Conservation (phyloP, 768 basidiomycete species). For the Pisolithus tinctorius region DNA sequence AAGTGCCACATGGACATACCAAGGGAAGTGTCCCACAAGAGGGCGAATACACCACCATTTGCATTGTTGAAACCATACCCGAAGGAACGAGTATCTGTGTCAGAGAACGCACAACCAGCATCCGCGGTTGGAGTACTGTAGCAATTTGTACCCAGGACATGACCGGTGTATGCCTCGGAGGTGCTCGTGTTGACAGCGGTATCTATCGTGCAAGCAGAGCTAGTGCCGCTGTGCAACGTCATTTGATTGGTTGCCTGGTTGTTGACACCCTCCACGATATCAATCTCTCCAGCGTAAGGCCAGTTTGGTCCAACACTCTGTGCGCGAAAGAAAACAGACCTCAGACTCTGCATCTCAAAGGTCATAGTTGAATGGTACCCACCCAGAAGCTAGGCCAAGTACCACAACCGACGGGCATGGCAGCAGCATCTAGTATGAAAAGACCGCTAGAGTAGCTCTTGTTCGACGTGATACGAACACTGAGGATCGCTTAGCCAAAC, state of each 20-base stretch:
- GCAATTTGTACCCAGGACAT: constrained; percentile 27
- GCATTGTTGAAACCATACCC: constrained; percentile 27
- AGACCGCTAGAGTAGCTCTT: constrained; percentile 60
- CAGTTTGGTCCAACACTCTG: constrained; percentile 44
- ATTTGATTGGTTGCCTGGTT: constrained; percentile 50
- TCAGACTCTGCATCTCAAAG: not conserved
- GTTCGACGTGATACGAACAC: constrained; percentile 62
- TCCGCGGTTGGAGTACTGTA: constrained; percentile 34
- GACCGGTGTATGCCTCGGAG: constrained; percentile 15
- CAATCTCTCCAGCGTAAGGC: constrained; percentile 58
- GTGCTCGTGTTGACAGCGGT: constrained; percentile 7
- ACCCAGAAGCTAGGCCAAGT: constrained; percentile 57
- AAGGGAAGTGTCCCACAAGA: constrained; percentile 39
- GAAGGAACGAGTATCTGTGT: constrained; percentile 38
- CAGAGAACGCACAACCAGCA: constrained; percentile 45
- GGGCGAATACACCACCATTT: constrained; percentile 48
- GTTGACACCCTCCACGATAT: constrained; percentile 71
- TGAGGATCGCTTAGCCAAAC: constrained; percentile 18
- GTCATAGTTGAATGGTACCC: constrained; percentile 28
- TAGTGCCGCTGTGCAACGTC: constrained; percentile 54
- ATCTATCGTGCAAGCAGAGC: constrained; percentile 29
- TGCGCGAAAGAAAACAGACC: constrained; percentile 1
- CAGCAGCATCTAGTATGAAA: constrained; percentile 65
- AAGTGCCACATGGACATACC: constrained; percentile 58
- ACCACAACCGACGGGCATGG: constrained; percentile 68